Evolutionary conservation across 2,329 filamentous ascomycete genomes (phyloP).

Genomic region (Zymoseptoria tritici): DNA sequence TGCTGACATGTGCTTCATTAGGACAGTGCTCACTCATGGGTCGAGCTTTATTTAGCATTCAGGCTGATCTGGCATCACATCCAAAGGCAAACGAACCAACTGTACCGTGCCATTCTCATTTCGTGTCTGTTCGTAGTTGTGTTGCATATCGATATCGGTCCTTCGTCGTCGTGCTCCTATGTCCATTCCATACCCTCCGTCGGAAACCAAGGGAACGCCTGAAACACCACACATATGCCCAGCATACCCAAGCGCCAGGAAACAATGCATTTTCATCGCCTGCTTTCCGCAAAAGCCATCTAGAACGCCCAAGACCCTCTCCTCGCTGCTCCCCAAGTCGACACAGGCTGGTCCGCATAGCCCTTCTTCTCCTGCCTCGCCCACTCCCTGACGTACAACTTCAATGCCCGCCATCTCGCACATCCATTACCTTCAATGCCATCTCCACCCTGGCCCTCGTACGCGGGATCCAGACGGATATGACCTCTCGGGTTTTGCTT

Average conservation of each 20-base stretch:
- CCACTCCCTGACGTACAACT: slow-evolving; percentile 82
- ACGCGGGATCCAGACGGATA: slow-evolving; percentile 50
- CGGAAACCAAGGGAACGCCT: neutral
- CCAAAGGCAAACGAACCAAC: neutral
- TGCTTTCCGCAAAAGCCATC: neutral
- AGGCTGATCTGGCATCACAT: neutral
- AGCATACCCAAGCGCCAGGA: neutral
- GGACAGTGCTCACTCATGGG: neutral
- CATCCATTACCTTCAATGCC: slow-evolving; percentile 45
- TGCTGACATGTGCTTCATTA: neutral
- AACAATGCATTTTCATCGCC: neutral
- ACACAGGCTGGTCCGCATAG: slow-evolving; percentile 29
- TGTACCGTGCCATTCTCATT: neutral
- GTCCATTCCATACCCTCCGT: neutral
- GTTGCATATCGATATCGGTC: neutral
- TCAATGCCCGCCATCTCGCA: slow-evolving; percentile 75
- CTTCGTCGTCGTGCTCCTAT: neutral
- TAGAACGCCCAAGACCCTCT: slow-evolving; percentile 43
- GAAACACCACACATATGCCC: neutral
- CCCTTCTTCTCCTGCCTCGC: slow-evolving; percentile 76
- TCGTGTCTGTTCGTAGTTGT: neutral
- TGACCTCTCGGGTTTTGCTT: slow-evolving; percentile 59
- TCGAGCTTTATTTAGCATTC: neutral
- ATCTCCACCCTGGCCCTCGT: slow-evolving; percentile 41
- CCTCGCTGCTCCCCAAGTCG: slow-evolving; percentile 37